Base-by-base conservation (phyloP, 805 yeast genomes). In the Kluyveromyces nonfermentans region DNA sequence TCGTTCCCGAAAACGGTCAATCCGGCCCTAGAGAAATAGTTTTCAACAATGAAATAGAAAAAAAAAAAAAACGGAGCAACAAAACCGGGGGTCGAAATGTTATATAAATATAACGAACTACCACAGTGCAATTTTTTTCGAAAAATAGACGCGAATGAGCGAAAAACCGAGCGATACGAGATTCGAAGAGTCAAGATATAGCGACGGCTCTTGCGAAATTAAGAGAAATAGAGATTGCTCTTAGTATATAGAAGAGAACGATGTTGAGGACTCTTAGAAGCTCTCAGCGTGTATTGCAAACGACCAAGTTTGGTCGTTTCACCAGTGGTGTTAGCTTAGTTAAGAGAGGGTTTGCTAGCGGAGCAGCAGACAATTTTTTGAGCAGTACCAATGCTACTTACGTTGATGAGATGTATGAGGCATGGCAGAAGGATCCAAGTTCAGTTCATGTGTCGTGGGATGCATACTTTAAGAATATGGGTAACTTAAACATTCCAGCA, bases 401-500 rank as follows among this genome's bases (percentile, higher is more conserved):
- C 67, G 85, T 93, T 56, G 99, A 93, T 67, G 97, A 93, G 71
- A 93, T 93, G 99, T 93, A 88, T 68, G 78, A 78, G 51, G 89
- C 95, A 41, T 93, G 97, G 97, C 75, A 78, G 59, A 66, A 78
- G 51, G 98, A 93, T 64, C 98, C 97, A 25, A 50, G 71, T 36
- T 79, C 90, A 43, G 99, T 93, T 35, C 99, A 93, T 65, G 82
- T 80, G 34, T 89, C 97, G 19, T 93, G 99, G 99, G 83, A 87
- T 63, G 89, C 96, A 7, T 93, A 93, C 70, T 93, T 93, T 76
- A 83, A 83, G 68, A 90, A 90, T 73, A 71, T 93, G 67, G 87
- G 83, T 52, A 72, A 79, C 49, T 79, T 80, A 44, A 71, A 72
- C 37, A 77, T 80, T 20, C 77, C 95, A 17, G 78, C 93, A 25